phyloP scores from a whole-genome alignment of 805 yeast genomes.

The Teunomyces pallodes region DNA sequence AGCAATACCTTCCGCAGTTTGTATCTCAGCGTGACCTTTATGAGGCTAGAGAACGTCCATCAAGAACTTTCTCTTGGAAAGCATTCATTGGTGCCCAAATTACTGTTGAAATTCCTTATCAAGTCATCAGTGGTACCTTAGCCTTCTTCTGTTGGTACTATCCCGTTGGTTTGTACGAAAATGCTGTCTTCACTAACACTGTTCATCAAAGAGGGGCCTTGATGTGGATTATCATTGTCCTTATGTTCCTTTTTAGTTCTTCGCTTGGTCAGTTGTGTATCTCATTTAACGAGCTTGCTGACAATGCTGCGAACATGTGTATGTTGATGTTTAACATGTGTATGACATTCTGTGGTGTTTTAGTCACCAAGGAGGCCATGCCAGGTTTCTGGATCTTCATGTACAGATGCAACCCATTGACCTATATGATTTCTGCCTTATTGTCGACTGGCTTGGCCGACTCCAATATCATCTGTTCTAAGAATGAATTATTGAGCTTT shows the following conservation, averaged over 20 bases:
- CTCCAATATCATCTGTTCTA: conserved; percentile 14
- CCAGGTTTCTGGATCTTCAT: conserved; percentile 29
- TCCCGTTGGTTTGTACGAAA: conserved; percentile 23
- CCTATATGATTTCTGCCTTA: conserved; percentile 18
- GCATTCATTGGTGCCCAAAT: conserved; percentile 64
- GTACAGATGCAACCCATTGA: conserved; percentile 28
- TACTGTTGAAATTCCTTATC: conserved; percentile 66
- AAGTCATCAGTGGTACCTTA: conserved; percentile 46
- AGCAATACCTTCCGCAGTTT: conserved; percentile 58
- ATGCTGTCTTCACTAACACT: conserved; percentile 17
- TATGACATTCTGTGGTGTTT: conserved; percentile 29
- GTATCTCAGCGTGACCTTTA: conserved; percentile 61
- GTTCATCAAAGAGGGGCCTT: conserved; percentile 33
- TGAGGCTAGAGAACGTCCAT: conserved; percentile 73
- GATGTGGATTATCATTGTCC: conserved; percentile 29
- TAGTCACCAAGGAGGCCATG: conserved; percentile 14
- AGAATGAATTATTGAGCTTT: conserved; percentile 16
- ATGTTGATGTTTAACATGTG: conserved; percentile 23
- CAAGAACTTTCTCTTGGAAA: conserved; percentile 66
- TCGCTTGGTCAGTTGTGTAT: conserved; percentile 23
- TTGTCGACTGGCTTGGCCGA: conserved; percentile 17
- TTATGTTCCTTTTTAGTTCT: conserved; percentile 18
- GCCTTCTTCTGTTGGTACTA: conserved; percentile 18
- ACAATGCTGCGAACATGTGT: conserved; percentile 25
- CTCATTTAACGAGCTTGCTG: conserved; percentile 20